Percentiles rank a stretch among this genome's conserved stretches.
phyloP scores from a whole-genome alignment of 495 filamentous ascomycete genomes.

The Apodospora peruviana region DNA sequence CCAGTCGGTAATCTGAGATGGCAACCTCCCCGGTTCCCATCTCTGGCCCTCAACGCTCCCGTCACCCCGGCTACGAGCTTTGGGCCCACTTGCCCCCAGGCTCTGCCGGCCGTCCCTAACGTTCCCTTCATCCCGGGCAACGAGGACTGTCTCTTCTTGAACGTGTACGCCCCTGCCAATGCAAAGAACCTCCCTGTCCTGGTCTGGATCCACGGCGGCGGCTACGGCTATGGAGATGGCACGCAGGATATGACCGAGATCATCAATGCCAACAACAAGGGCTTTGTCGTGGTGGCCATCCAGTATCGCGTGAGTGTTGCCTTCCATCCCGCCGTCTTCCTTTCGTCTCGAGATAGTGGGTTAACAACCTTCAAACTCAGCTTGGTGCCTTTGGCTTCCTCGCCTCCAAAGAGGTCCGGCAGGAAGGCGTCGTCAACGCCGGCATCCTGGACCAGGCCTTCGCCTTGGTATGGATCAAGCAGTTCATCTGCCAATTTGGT shows the following conservation, averaged over 20 bases:
- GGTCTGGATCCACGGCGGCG: conserved; percentile 47
- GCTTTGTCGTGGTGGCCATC: conserved; percentile 40
- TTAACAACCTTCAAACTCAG: no score
- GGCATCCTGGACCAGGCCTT: conserved; percentile 54
- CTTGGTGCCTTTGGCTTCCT: conserved; percentile 27
- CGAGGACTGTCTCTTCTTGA: conserved; percentile 42
- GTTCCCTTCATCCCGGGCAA: conserved; percentile 13
- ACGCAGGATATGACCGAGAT: conserved; percentile 32
- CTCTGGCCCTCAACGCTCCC: not conserved
- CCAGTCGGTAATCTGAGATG: conserved; percentile 24
- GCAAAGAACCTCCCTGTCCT: conserved; percentile 32
- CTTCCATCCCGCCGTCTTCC: not conserved
- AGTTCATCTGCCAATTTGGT: conserved; percentile 62
- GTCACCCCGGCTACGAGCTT: conserved; percentile 9
- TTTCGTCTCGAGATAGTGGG: not conserved
- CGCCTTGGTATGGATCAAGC: conserved; percentile 67
- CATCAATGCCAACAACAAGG: conserved; percentile 38
- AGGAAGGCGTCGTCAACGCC: conserved; percentile 22
- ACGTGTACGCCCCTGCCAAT: conserved; percentile 32
- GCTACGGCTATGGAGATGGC: conserved; percentile 34
- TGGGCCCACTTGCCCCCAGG: conserved; percentile 17
- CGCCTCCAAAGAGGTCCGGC: conserved; percentile 18
- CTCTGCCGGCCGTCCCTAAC: conserved; percentile 10
- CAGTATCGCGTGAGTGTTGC: conserved; percentile 31
- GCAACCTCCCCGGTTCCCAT: conserved; percentile 23